phyloP scores from a whole-genome alignment of 225 moss, liverwort and hornwort genomes.

The Physcomitrium patens region DNA sequence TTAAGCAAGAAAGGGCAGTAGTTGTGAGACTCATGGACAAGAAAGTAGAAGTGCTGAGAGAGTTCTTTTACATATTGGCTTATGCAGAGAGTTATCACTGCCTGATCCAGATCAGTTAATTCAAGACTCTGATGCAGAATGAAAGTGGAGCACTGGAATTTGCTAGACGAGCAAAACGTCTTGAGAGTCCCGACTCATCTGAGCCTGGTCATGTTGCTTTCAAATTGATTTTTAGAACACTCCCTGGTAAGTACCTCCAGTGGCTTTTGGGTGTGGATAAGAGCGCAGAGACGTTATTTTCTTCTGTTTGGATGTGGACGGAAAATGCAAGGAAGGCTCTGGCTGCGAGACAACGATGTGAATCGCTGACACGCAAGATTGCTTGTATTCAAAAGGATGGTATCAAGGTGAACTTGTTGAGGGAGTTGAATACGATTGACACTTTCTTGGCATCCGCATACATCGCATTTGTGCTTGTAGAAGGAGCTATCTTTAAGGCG shows the following conservation, averaged over 20 bases:
- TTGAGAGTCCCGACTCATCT: no score
- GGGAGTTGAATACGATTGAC: no score
- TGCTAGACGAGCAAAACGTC: slow-evolving; percentile 18
- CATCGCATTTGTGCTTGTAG: no score
- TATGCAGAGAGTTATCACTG: not conserved
- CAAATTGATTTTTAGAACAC: not conserved
- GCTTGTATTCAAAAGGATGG: no score
- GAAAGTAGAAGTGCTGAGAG: not conserved
- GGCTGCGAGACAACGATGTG: no score
- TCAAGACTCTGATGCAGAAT: slow-evolving; percentile 21
- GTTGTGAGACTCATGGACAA: slow-evolving; percentile 26
- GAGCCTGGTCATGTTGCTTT: slow-evolving; percentile 12
- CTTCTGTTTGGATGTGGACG: no score
- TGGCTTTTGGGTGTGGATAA: slow-evolving; percentile 15
- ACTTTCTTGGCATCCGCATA: no score
- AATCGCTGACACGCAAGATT: no score
- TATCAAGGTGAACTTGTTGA: no score
- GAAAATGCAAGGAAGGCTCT: no score
- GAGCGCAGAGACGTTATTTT: no score
- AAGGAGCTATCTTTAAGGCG: no score
- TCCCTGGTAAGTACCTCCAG: not conserved
- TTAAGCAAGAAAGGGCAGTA: slow-evolving; percentile 25
- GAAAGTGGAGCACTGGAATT: slow-evolving; percentile 18
- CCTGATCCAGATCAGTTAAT: slow-evolving; percentile 21
- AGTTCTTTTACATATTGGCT: slow-evolving; percentile 1